Evolutionary conservation across 2,329 filamentous ascomycete species (phyloP).

Genomic region (Sarocladium kiliense): DNA sequence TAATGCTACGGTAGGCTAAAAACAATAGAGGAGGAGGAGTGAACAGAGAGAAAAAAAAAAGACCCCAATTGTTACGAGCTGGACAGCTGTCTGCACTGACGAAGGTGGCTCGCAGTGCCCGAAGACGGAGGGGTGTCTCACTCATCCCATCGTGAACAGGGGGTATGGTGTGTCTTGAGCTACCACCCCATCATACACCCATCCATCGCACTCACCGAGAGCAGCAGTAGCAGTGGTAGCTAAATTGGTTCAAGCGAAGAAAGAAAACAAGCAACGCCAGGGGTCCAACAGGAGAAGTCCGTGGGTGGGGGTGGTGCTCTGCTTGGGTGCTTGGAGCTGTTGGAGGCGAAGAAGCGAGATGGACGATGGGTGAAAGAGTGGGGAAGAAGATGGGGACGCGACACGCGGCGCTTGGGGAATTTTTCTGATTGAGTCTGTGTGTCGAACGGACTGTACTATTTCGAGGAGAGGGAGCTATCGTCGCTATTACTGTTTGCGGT

Average conservation of each 20-base stretch:
- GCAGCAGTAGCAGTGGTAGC: not conserved
- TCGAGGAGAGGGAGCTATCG: not conserved
- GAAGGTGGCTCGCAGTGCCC: not conserved
- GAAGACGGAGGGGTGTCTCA: constrained; percentile 7
- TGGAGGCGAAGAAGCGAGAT: constrained; percentile 1
- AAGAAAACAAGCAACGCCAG: not conserved
- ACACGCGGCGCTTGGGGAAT: constrained; percentile 4
- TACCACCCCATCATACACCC: not conserved
- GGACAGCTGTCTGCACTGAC: not conserved
- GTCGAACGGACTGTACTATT: not conserved
- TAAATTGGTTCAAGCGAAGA: not conserved
- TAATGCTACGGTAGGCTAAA: not conserved
- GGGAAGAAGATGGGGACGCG: not conserved
- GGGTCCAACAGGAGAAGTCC: not conserved
- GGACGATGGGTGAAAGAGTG: not conserved
- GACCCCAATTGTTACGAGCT: not conserved
- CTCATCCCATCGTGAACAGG: not conserved
- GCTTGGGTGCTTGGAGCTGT: not conserved
- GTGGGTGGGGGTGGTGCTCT: not conserved
- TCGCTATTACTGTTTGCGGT: not conserved
- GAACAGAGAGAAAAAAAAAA: not conserved
- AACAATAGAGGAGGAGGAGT: not conserved
- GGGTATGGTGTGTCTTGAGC: not conserved
- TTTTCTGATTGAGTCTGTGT: not conserved
- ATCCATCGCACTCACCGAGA: not conserved